A percentile compares a stretch with the other conserved stretches of the same genome.
Evolutionary conservation across 495 filamentous ascomycete species (phyloP).

Genomic region (Trichoderma erinaceum): DNA sequence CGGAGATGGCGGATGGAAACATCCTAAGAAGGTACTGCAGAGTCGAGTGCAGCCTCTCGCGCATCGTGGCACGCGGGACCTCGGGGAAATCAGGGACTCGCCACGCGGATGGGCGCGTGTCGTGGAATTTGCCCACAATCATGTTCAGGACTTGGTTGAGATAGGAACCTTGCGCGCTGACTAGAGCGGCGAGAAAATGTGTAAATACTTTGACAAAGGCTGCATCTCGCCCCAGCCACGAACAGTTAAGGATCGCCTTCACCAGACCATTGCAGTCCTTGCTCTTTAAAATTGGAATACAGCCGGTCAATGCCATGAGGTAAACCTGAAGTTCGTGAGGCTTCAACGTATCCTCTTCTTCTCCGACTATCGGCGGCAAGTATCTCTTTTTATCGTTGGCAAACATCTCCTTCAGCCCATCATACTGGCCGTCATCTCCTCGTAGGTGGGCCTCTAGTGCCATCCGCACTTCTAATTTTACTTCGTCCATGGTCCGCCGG

Average conservation of each 20-base stretch:
- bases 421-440: constrained; percentile 66
- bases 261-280: constrained; percentile 70
- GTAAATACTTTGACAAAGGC: constrained; percentile 72
- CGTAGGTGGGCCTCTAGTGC: constrained; percentile 62
- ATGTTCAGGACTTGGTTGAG: constrained; percentile 58
- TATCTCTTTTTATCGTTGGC: constrained; percentile 33
- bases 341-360: constrained; percentile 31
- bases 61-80: constrained; percentile 54
- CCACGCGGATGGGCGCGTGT: constrained; percentile 43
- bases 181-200: constrained; percentile 71
- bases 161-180: constrained; percentile 64
- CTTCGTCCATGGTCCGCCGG: constrained; percentile 42
- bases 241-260: constrained; percentile 60
- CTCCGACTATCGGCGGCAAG: constrained; percentile 26
- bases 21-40: constrained; percentile 70
- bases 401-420: constrained; percentile 66
- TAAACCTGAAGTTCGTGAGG: constrained; percentile 59
- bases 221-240: constrained; percentile 82
- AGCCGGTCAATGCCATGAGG: constrained; percentile 69
- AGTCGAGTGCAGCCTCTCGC: constrained; percentile 64
- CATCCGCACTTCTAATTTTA: constrained; percentile 66
- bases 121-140: constrained; percentile 69
- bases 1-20: constrained; percentile 64
- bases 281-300: constrained; percentile 59
- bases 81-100: constrained; percentile 53